Evolutionary conservation across 1,284 basidiomycete species (phyloP), one percentile per base, ranked within the genome.

Genomic region (Ceratobasidium sp.): DNA sequence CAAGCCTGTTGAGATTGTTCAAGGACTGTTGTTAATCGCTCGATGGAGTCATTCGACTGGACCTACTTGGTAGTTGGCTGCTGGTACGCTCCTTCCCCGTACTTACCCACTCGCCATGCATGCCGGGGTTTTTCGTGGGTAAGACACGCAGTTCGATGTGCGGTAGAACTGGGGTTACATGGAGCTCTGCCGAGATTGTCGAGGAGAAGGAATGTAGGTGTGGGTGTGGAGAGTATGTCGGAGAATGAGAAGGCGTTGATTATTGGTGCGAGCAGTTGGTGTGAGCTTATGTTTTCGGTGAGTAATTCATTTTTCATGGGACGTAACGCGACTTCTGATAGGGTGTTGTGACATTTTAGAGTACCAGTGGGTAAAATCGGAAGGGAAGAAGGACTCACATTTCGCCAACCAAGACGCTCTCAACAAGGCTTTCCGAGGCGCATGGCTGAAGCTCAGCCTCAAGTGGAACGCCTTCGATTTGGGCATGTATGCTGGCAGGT

Each of bases 401-500:
- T 85, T 81, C 75, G 78, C 77, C 1, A 87, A 88, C 74, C 87
- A 88, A 73, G 87, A 89, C 75, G 82, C 78, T 1, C 79, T 88
- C 67, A 88, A 88, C 75, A 76, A 73, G n/a, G 81, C 84, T 75
- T 87, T 88, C 75, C 76, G 73, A 16, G 78, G 74, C 5, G 77
- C 82, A 30, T 87, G 86, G 85, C 75, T 76, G 6, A 66, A 80
- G 44, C 71, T 88, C 23, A 78, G 78, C 54, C 78, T 87, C 49
- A 75, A 74, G 52, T 88, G 86, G 86, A 88, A 88, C 71, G 87
- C 86, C 1, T 85, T 87, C 69, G 87, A 87, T 1, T 79, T 88
- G 28, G 87, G 86, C 11, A 87, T 87, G 2, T 89, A 88, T 76
- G 86, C 84, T 5, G 78, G 79, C 11, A 77, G 76, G 46, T 73